Evolutionary conservation across 441 rosid species (phyloP), one percentile per base, ranked within the genome.

Genomic region (Croton laevigatus): DNA sequence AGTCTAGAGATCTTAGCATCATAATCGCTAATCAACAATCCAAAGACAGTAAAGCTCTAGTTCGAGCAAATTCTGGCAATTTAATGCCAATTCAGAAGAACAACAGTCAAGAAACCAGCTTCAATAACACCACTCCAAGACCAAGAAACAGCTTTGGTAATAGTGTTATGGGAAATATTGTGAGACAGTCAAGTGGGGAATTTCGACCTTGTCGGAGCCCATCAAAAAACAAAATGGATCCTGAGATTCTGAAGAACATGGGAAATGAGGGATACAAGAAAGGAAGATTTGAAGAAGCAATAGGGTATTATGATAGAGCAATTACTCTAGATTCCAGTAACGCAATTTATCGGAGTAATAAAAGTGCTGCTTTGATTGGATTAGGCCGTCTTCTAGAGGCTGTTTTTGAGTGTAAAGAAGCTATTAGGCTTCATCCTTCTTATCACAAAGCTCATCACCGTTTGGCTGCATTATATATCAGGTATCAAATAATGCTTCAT

Each of bases 371-470:
- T 73, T 74, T 91, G 90, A 84, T 84, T 7, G 87, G 90, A 53
- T 82, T 91, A 44, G 97, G 94, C 73, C 88, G 89, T 20, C 79
- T 85, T 48, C 40, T 74, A 16, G 96, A 92, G 53, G 98, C 93
- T 32, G 77, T 80, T 20, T 55, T 71, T 12, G 97, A 88, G 70
- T 93, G 96, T 70, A 83, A 82, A 79, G 91, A 86, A 78, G 97
- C 96, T 51, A 80, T 87, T 46, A 84, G 79, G 73, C 84, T 89
- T 48, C 88, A 93, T 70, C 88, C 94, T 22, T 73, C 62, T 75
- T 88, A 93, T 69, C 78, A 79, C 42, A 83, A 93, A 75, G 94
- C 98, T 49, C 97, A 88, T 80, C 85, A 84, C 49, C 91, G 98
- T 52, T 84, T 91, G 17, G 97, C 90, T 59, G 76, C 87, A 13